Conservation (phyloP, 108 stramenopile species). For the Tribonema minus region DNA sequence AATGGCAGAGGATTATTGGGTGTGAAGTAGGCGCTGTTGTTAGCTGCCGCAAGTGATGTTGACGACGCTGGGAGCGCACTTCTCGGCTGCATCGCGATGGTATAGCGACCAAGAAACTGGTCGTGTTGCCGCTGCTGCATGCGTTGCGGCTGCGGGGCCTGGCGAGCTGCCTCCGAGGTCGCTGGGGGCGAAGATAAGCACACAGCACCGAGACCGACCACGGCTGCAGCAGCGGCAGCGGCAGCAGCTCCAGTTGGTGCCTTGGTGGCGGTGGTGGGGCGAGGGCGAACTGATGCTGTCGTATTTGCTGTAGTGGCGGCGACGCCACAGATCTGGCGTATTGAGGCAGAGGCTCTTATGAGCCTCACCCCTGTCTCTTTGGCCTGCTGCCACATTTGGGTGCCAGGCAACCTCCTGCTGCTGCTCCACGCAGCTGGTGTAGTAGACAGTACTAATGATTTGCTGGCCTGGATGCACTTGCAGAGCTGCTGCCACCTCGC, state of each 20-base stretch:
- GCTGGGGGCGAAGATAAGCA: background rate
- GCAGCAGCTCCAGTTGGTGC: too few relatives aligned
- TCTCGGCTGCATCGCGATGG: background rate
- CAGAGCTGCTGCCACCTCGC: too few relatives aligned
- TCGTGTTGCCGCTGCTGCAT: background rate
- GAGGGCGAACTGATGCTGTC: background rate
- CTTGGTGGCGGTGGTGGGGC: background rate
- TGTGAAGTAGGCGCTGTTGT: background rate
- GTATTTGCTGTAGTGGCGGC: background rate
- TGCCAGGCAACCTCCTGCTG: too few relatives aligned
- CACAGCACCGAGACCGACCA: too few relatives aligned
- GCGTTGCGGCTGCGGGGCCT: background rate
- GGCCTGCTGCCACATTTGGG: too few relatives aligned
- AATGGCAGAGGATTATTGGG: background rate
- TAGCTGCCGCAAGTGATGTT: background rate
- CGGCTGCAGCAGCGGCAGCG: too few relatives aligned
- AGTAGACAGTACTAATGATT: too few relatives aligned
- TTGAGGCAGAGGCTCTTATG: too few relatives aligned
- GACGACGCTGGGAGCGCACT: background rate
- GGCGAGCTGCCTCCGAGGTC: background rate
- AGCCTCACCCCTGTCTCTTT: too few relatives aligned
- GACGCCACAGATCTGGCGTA: too few relatives aligned
- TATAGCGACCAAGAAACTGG: background rate
- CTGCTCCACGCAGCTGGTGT: too few relatives aligned
- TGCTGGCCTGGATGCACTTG: too few relatives aligned